Evolutionary conservation across 306 rosid species (phyloP), one percentile per base, ranked within the genome.

Genomic region (Fragaria nilgerrensis): DNA sequence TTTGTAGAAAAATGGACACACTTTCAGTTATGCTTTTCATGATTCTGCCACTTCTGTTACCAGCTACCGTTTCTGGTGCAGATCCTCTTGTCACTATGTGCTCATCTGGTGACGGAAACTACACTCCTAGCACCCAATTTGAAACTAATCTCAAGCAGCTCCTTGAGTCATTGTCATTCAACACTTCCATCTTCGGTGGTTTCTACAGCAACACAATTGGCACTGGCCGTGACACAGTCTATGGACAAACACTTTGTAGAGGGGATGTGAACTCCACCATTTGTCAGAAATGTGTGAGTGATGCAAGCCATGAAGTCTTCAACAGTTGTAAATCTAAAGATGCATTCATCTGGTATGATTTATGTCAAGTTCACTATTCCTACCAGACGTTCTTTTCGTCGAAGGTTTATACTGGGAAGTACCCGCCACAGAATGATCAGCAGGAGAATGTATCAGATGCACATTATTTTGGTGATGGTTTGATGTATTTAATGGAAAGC

Each of bases 241-340:
- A 84, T 19, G 96, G 92, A 56, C 92, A 81, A 77, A 76, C 89
- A 80, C 88, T 89, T 0, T 89, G 93, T 58, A 80, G 94, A 82
- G 90, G 96, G 39, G 94, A 91, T 76, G 82, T 82, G 20, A 75
- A 81, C 77, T 79, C 86, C 39, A 78, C 82, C 5, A 74, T 72
- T 32, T 91, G 96, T 47, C 37, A 37, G 61, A 52, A 68, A 8
- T 89, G 96, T 76, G 34, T 87, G 34, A 27, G 79, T 77, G 76
- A 76, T 63, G 93, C 94, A 47, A 85, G 87, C 74, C 70, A 78
- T 23, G 85, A 86, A 47, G 72, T 89, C 25, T 75, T 83, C 71
- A 80, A 49, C 0, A 75, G 19, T 1, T 91, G 96, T 43, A 76
- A 5, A 0, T 75, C 81, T 61, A 72, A 68, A 81, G 84, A 82